phyloP scores from a whole-genome alignment of 495 filamentous ascomycete species.

The Penicillium samsonianum region DNA sequence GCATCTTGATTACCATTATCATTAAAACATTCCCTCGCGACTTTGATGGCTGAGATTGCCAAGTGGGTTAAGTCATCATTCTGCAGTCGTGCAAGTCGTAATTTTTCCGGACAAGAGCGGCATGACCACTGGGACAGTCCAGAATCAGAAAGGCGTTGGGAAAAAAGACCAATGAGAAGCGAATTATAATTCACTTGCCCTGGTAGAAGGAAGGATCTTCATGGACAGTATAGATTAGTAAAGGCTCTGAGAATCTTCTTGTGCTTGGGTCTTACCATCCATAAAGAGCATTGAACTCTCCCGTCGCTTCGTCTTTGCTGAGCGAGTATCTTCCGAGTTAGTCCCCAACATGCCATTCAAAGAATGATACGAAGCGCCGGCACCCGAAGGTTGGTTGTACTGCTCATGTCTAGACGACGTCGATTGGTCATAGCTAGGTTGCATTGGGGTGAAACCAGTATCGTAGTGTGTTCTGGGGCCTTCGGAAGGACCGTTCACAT shows the following conservation, averaged over 20 bases:
- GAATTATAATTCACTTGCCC: constrained; percentile 15
- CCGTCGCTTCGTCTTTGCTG: constrained; percentile 53
- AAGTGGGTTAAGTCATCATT: constrained; percentile 32
- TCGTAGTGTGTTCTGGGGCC: constrained; percentile 42
- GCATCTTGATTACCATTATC: constrained; percentile 43
- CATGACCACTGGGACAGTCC: constrained; percentile 11
- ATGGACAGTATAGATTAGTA: not conserved
- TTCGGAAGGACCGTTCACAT: constrained; percentile 25
- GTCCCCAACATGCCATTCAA: constrained; percentile 46
- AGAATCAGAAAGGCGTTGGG: constrained; percentile 8
- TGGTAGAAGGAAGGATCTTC: constrained; percentile 19
- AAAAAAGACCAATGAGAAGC: constrained; percentile 1
- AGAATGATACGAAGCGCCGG: constrained; percentile 38
- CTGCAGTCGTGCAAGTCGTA: constrained; percentile 35
- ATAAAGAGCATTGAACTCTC: constrained; percentile 63
- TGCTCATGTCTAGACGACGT: constrained; percentile 28
- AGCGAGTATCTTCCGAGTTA: constrained; percentile 37
- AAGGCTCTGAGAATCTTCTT: not conserved
- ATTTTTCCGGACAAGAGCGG: constrained; percentile 15
- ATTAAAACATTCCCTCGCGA: constrained; percentile 37
- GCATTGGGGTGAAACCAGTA: constrained; percentile 63
- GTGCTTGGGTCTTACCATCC: constrained; percentile 25
- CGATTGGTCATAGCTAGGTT: constrained; percentile 57
- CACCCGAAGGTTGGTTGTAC: constrained; percentile 27
- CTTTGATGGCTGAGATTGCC: constrained; percentile 21